Conservation (phyloP, 208 protist species). For the Porcisia hertigi region DNA sequence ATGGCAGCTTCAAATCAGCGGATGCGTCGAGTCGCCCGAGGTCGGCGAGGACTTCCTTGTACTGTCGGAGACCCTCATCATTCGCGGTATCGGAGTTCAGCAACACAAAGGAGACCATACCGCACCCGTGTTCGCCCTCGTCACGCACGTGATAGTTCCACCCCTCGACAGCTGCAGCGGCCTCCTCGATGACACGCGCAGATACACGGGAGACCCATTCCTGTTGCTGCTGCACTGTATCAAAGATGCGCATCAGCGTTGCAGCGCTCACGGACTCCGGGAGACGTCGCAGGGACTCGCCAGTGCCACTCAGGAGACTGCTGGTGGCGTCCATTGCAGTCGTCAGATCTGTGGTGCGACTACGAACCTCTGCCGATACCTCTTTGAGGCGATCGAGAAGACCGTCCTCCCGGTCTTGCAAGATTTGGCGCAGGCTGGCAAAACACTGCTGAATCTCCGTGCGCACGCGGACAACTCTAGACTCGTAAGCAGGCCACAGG, state of each 20-base stretch:
- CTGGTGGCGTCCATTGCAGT: conserved; percentile 8
- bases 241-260: conserved; percentile 25
- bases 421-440: conserved; percentile 30
- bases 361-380: conserved; percentile 11
- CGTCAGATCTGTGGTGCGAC: conserved; percentile 11
- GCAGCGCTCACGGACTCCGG: conserved; percentile 14
- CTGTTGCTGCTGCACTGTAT: conserved; percentile 7
- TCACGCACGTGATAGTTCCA: conserved; percentile 26
- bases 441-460: conserved; percentile 42
- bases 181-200: conserved; percentile 14
- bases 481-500: conserved; percentile 28
- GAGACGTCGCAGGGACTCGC: background rate
- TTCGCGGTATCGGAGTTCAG: conserved; percentile 30
- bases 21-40: conserved; percentile 27
- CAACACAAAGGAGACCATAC: conserved; percentile 35
- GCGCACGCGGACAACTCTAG: conserved; percentile 22
- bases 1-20: conserved; percentile 13
- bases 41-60: conserved; percentile 27
- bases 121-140: conserved; percentile 15
- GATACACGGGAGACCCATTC: conserved; percentile 12
- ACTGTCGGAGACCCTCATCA: conserved; percentile 26
- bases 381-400: conserved; percentile 26
- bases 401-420: conserved; percentile 47
- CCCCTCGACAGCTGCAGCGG: conserved; percentile 19
- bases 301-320: conserved; percentile 9